phyloP scores from a whole-genome alignment of 495 filamentous ascomycete genomes.

The Talaromyces ruber region DNA sequence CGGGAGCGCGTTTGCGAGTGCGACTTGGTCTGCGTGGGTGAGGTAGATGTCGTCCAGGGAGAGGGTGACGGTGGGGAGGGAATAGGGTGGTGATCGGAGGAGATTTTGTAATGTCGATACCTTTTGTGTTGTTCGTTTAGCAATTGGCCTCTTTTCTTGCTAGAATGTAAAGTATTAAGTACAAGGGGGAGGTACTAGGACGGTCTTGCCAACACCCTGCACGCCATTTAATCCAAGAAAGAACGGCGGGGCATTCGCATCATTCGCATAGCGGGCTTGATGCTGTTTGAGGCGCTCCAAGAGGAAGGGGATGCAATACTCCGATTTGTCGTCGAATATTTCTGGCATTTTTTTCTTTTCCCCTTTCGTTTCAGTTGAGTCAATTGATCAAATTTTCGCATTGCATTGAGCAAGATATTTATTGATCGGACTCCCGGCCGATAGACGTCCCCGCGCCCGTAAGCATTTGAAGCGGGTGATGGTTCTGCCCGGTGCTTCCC shows the following conservation, averaged over 20 bases:
- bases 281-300: slow-evolving; percentile 54
- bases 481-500: not conserved
- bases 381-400: not conserved
- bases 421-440: not conserved
- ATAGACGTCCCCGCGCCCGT: not conserved
- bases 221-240: slow-evolving; percentile 58
- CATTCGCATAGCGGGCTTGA: slow-evolving; percentile 22
- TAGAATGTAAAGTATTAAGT: not conserved
- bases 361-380: too few species aligned
- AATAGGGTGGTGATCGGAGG: slow-evolving; percentile 58
- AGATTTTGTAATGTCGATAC: slow-evolving; percentile 57
- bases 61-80: slow-evolving; percentile 63
- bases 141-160: not conserved
- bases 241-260: slow-evolving; percentile 41
- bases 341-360: slow-evolving; percentile 26
- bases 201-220: slow-evolving; percentile 88
- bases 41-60: slow-evolving; percentile 93
- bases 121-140: slow-evolving; percentile 21
- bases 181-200: slow-evolving; percentile 48
- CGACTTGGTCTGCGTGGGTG: slow-evolving; percentile 59
- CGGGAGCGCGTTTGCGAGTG: slow-evolving; percentile 55
- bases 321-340: slow-evolving; percentile 79
- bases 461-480: not conserved
- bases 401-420: not conserved
- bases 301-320: slow-evolving; percentile 79